These are phyloP conservation scores for Penicillium fimorum DNA, from an alignment of 495 filamentous ascomycete genomes.

Conservation along the genomic window DNA sequence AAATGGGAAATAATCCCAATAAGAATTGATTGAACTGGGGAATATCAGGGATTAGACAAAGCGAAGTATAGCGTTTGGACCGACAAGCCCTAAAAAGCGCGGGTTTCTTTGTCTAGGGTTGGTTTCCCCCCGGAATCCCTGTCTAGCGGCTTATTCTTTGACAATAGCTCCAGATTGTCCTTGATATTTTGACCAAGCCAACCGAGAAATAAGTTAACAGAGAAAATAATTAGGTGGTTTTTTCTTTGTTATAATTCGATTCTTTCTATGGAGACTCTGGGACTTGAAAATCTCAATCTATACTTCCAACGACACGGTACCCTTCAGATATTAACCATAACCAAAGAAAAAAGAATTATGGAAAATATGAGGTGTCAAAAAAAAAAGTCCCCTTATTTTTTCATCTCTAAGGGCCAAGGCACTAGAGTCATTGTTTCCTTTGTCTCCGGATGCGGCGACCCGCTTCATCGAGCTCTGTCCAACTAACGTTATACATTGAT, in stretches of 20 bases:
- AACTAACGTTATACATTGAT: not conserved
- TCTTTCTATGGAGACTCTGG: not conserved
- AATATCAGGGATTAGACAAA: slow-evolving; percentile 16
- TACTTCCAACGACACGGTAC: not conserved
- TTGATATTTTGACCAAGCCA: slow-evolving; percentile 26
- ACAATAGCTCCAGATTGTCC: slow-evolving; percentile 23
- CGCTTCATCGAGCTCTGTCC: slow-evolving; percentile 21
- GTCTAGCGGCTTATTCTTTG: slow-evolving; percentile 29
- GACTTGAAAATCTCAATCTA: not conserved
- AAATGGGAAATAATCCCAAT: slow-evolving; percentile 7
- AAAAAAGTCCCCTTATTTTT: not conserved
- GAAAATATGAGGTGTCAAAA: not conserved
- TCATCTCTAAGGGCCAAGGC: slow-evolving; percentile 1
- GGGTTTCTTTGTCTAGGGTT: slow-evolving; percentile 19
- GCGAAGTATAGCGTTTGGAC: slow-evolving; percentile 19
- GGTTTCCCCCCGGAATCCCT: slow-evolving; percentile 10
- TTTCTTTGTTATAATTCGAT: slow-evolving; percentile 4
- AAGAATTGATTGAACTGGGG: not conserved
- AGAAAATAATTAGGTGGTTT: not conserved
- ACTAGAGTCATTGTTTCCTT: slow-evolving; percentile 38
- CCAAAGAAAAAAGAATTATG: not conserved
- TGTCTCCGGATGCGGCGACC: slow-evolving; percentile 45
- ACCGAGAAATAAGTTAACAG: slow-evolving; percentile 24
- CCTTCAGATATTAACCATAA: not conserved
- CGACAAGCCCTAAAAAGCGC: slow-evolving; percentile 5